Base-by-base conservation (phyloP, 1,284 basidiomycete genomes). In the Ceratobasidium sp. region DNA sequence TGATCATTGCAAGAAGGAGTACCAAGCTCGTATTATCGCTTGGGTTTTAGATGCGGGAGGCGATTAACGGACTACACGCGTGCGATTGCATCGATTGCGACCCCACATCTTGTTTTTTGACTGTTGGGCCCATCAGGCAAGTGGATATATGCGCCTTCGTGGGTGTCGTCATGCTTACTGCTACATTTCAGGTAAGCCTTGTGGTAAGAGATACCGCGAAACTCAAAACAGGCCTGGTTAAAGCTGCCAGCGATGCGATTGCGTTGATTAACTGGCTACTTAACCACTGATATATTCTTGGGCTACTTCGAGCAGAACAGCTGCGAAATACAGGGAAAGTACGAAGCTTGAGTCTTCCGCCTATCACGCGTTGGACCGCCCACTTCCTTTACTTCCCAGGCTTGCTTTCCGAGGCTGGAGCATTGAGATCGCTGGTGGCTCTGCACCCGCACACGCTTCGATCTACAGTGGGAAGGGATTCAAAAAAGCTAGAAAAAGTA, bases 61-160 rank as follows among this genome's bases (percentile, higher is more conserved):
- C 26, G 81, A 83, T 52, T 79, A 79, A 14, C 26, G 76, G 8
- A 81, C 81, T 62, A 82, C 81, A 41, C 74, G 77, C 0, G 49
- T 74, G 14, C 26, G 77, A 14, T 63, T 83, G 41, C 62, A 46
- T 2, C 4, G 54, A 18, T 75, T 80, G 55, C 73, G 75, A 59
- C 80, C 80, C 4, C 61, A 70, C 5, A 38, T 83, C 4, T 74
- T 83, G n/a, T 74, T 77, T 0, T 77, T 78, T 38, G 81, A 84
- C 76, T 84, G 82, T 72, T 83, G 79, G 77, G 78, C 80, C 1
- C 82, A 84, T 76, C 83, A 83, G 78, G 82, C 82, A 75, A 50
- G 76, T 74, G 41, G 26, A 38, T 16, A 9, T 21, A 5, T 30
- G 16, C 32, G 13, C 18, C 16, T 13, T 55, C 26, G 28, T 50